Conservation (phyloP, 2,329 filamentous ascomycete genomes). For the Alternaria postmessia region DNA sequence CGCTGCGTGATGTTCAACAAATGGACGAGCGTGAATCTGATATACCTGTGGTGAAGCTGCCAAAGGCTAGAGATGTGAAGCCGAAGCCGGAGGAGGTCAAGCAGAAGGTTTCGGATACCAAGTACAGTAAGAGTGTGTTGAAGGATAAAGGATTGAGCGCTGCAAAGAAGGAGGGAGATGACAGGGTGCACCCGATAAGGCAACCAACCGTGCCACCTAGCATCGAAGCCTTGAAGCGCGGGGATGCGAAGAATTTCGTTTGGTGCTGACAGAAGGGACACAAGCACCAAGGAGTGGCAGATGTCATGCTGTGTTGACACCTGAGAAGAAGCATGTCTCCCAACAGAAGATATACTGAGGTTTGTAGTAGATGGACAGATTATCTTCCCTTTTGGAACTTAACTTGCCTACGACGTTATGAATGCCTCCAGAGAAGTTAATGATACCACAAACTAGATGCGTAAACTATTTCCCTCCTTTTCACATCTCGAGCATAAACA, state of each 20-base stretch:
- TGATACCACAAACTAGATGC: neutral
- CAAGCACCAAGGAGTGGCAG: neutral
- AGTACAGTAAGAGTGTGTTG: neutral
- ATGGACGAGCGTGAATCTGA: neutral
- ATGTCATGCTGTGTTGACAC: neutral
- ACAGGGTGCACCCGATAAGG: neutral
- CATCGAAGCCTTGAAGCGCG: neutral
- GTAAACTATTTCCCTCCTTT: neutral
- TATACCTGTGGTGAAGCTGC: neutral
- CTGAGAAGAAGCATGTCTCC: neutral
- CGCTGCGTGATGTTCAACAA: neutral
- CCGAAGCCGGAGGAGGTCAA: neutral
- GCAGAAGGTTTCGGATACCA: neutral
- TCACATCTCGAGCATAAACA: slow-evolving; percentile 21
- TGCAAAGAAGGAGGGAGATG: neutral
- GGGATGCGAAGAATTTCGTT: slow-evolving; percentile 1
- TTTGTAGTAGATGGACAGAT: neutral
- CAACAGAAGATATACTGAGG: neutral
- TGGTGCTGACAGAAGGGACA: neutral
- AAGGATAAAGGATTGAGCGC: neutral
- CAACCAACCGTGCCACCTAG: slow-evolving; percentile 10
- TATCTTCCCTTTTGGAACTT: neutral
- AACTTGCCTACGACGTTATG: neutral
- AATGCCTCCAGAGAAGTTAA: neutral
- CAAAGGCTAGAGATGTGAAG: neutral